phyloP scores from a whole-genome alignment of 2,329 filamentous ascomycete species.

The Ophiocordyceps camponoti-rufipedis region DNA sequence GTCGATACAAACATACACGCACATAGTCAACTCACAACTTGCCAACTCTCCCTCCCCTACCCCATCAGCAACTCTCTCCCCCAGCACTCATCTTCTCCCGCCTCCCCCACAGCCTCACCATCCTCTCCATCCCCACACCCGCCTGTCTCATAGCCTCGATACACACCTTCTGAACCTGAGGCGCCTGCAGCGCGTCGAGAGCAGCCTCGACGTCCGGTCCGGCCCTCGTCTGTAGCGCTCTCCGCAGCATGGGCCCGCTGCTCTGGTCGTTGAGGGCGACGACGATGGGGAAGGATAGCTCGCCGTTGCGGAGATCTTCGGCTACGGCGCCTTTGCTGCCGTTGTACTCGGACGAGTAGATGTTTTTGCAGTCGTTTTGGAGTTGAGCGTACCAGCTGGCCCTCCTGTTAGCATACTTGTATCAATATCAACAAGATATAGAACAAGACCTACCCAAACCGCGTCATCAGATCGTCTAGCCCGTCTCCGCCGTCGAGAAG shows the following conservation, averaged over 20 bases:
- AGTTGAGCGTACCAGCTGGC: conserved; percentile 4
- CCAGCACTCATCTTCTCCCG: conserved; percentile 2
- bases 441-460: conserved; percentile 3
- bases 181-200: conserved; percentile 2
- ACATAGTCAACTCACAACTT: too few species aligned
- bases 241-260: neutral
- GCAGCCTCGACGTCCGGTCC: conserved; percentile 2
- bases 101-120: conserved; percentile 4
- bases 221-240: conserved; percentile 1
- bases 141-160: conserved; percentile 4
- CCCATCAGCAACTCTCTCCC: neutral
- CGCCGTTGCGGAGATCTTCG: conserved; percentile 5
- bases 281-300: conserved; percentile 4
- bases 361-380: conserved; percentile 6
- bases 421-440: neutral
- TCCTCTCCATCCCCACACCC: conserved; percentile 2
- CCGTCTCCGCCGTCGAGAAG: conserved; percentile 3
- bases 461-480: conserved; percentile 3
- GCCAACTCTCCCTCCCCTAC: too few species aligned
- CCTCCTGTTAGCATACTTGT: neutral
- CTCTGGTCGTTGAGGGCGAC: conserved; percentile 3
- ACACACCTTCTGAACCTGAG: conserved; percentile 2
- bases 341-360: conserved; percentile 4
- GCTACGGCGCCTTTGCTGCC: conserved; percentile 4
- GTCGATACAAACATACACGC: too few species aligned